Evolutionary conservation across 2,329 filamentous ascomycete genomes (phyloP).

Genomic region (Diplocarpon rosae): DNA sequence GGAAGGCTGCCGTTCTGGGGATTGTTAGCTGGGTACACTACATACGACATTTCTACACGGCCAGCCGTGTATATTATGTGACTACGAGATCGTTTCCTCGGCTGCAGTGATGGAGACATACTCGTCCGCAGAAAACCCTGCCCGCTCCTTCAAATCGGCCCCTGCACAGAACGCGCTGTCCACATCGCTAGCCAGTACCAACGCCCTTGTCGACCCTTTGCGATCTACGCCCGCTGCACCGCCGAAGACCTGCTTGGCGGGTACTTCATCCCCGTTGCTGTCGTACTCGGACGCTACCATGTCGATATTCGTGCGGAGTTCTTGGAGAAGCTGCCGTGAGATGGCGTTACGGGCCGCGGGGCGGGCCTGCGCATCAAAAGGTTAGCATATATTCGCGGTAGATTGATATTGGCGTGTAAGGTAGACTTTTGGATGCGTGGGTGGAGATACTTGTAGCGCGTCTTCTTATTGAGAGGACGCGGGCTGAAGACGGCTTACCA

Average conservation of each 20-base stretch:
- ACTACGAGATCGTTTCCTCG: background rate
- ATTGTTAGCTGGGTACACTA: background rate
- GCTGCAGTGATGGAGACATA: constrained; percentile 28
- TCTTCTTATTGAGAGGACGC: background rate
- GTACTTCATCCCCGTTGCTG: constrained; percentile 40
- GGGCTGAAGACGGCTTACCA: constrained; percentile 3
- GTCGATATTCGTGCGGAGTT: constrained; percentile 62
- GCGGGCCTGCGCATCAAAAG: constrained; percentile 50
- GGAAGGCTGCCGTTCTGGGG: constrained; percentile 65
- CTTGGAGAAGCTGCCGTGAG: constrained; percentile 62
- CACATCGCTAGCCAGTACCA: constrained; percentile 77
- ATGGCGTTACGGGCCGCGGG: constrained; percentile 84
- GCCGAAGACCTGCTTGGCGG: constrained; percentile 32
- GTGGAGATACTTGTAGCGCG: background rate
- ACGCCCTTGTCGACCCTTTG: constrained; percentile 57
- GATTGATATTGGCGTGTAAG: background rate
- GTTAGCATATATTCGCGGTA: no score
- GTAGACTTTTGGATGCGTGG: background rate
- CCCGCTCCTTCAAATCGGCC: constrained; percentile 84
- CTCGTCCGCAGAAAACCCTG: constrained; percentile 67
- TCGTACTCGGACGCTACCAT: constrained; percentile 56
- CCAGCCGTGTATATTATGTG: background rate
- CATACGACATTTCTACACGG: no score
- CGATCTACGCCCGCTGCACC: constrained; percentile 34
- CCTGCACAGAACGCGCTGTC: constrained; percentile 87